Conservation (phyloP, 1,284 basidiomycete species). For the Papiliotrema flavescens region DNA sequence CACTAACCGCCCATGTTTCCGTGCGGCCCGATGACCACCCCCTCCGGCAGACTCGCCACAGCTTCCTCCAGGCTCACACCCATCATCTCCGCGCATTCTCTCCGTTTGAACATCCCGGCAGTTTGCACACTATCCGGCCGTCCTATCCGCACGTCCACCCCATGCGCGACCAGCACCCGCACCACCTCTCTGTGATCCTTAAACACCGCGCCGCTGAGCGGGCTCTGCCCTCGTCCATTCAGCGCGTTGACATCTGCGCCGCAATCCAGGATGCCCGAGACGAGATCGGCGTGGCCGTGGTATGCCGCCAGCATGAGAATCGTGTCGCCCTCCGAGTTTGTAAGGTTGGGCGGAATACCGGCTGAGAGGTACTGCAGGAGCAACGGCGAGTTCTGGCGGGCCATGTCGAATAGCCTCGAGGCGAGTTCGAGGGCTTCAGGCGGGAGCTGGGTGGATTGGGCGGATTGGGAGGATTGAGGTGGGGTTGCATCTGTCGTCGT, state of each 20-base stretch:
- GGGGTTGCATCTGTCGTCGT: no score
- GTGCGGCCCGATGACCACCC: conserved; percentile 5
- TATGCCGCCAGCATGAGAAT: conserved; percentile 80
- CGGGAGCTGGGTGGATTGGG: conserved; percentile 7
- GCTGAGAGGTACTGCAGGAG: conserved; percentile 63
- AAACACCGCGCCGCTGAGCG: conserved; percentile 77
- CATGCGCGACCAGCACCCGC: conserved; percentile 57
- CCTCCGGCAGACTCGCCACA: conserved; percentile 3
- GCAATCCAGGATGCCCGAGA: conserved; percentile 55
- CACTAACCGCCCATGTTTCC: conserved; percentile 1
- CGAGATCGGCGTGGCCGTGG: conserved; percentile 63
- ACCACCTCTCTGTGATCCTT: conserved; percentile 66
- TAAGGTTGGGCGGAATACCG: conserved; percentile 72
- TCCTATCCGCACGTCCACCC: conserved; percentile 66
- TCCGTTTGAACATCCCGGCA: conserved; percentile 39
- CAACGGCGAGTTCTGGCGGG: conserved; percentile 59
- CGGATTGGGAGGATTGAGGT: not conserved
- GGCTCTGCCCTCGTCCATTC: conserved; percentile 75
- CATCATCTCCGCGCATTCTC: conserved; percentile 7
- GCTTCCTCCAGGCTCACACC: conserved; percentile 3
- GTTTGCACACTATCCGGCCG: conserved; percentile 69
- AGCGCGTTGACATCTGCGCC: conserved; percentile 66
- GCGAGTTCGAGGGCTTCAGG: conserved; percentile 64
- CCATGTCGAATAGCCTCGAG: conserved; percentile 70
- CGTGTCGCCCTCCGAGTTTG: conserved; percentile 73